These are phyloP conservation scores for Thermoascus crustaceus DNA, from an alignment of 2,329 filamentous ascomycete genomes.

Conservation along the genomic window DNA sequence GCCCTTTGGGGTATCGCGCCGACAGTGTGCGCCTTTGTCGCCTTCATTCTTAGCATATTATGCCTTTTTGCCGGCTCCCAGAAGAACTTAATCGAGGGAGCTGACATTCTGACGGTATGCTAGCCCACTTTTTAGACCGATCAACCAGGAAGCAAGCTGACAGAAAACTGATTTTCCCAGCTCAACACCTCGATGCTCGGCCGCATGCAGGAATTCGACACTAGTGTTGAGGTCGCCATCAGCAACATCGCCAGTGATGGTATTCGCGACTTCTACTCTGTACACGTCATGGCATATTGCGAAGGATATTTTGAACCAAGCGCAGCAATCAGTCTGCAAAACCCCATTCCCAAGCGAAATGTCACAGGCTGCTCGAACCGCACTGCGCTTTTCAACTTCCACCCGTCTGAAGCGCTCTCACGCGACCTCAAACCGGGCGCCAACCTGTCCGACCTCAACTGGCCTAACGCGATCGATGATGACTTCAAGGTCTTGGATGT, in stretches of 20 bases:
- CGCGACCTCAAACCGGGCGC: constrained; percentile 41
- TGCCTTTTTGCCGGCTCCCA: constrained; percentile 55
- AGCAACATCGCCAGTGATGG: constrained; percentile 39
- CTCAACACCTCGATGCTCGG: constrained; percentile 52
- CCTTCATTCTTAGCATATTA: constrained; percentile 51
- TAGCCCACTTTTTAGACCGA: background rate
- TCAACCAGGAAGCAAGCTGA: constrained; percentile 9
- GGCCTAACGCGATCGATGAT: constrained; percentile 48
- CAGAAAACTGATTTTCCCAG: constrained; percentile 17
- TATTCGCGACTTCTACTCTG: constrained; percentile 53
- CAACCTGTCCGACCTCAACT: constrained; percentile 46
- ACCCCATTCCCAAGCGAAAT: too few relatives aligned
- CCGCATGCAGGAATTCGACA: constrained; percentile 21
- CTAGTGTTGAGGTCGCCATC: constrained; percentile 23
- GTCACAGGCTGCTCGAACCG: constrained; percentile 48
- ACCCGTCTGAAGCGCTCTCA: constrained; percentile 45
- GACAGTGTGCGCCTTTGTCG: constrained; percentile 42
- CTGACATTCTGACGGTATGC: constrained; percentile 49
- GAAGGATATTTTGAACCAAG: constrained; percentile 35
- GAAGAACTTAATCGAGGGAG: constrained; percentile 48
- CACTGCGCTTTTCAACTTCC: constrained; percentile 49
- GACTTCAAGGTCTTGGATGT: constrained; percentile 45
- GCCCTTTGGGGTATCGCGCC: constrained; percentile 35
- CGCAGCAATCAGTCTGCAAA: constrained; percentile 23
- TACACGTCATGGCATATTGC: constrained; percentile 55